phyloP scores from a whole-genome alignment of 148 eudicot species.

The Spergularia marina region DNA sequence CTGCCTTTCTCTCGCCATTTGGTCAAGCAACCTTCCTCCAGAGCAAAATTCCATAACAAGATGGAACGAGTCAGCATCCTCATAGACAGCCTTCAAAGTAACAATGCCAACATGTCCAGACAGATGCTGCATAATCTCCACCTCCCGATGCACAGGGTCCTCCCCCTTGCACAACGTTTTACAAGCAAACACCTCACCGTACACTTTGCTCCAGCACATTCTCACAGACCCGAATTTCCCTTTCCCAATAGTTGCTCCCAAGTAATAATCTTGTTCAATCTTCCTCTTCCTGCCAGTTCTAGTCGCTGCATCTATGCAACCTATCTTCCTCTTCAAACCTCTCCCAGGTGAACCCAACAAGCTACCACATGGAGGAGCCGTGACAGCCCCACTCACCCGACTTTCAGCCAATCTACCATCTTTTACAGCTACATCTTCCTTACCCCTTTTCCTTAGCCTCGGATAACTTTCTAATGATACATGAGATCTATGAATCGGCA shows the following conservation, averaged over 20 bases:
- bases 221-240: slow-evolving; percentile 58
- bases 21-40: slow-evolving; percentile 67
- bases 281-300: slow-evolving; percentile 58
- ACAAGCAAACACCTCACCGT: slow-evolving; percentile 52
- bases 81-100: slow-evolving; percentile 61
- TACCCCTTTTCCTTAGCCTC: slow-evolving; percentile 53
- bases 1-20: slow-evolving; percentile 52
- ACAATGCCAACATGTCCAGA: slow-evolving; percentile 56
- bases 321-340: slow-evolving; percentile 65
- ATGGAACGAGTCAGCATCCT: slow-evolving; percentile 56
- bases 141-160: slow-evolving; percentile 55
- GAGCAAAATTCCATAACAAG: slow-evolving; percentile 77
- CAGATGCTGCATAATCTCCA: slow-evolving; percentile 59
- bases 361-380: slow-evolving; percentile 57
- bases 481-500: slow-evolving; percentile 39
- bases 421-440: slow-evolving; percentile 38
- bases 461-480: slow-evolving; percentile 63
- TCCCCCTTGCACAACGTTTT: slow-evolving; percentile 50
- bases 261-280: slow-evolving; percentile 44
- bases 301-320: slow-evolving; percentile 59
- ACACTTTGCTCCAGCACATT: slow-evolving; percentile 44
- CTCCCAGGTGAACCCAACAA: slow-evolving; percentile 41
- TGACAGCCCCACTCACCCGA: slow-evolving; percentile 51
- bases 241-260: slow-evolving; percentile 42
- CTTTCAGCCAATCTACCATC: slow-evolving; percentile 28